Conservation (phyloP, 2,329 filamentous ascomycete genomes). For the Amauroascus verrucosus region DNA sequence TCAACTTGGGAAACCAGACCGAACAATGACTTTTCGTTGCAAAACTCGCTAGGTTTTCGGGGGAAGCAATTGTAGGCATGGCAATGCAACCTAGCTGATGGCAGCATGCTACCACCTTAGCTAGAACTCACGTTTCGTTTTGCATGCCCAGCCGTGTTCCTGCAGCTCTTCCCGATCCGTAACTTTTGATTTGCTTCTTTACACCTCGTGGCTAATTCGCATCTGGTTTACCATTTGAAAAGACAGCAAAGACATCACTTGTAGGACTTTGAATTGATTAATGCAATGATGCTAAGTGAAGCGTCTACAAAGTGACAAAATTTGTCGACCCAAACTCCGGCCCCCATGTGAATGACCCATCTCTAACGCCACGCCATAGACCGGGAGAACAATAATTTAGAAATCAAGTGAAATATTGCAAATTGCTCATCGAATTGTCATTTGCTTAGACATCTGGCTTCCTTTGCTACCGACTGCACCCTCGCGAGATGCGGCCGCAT, state of each 20-base stretch:
- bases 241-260: neutral
- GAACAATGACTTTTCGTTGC: neutral
- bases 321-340: neutral
- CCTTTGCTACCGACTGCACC: slow-evolving; percentile 64
- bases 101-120: no score
- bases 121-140: no score
- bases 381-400: no score
- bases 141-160: neutral
- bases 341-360: no score
- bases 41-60: no score
- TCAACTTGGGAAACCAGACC: no score
- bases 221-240: neutral
- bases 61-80: no score
- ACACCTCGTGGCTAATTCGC: neutral
- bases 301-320: neutral
- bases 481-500: slow-evolving; percentile 51
- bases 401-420: neutral
- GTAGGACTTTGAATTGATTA: neutral
- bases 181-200: neutral
- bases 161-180: neutral
- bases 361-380: neutral
- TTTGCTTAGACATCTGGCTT: slow-evolving; percentile 78
- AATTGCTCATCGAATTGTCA: slow-evolving; percentile 67
- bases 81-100: no score
- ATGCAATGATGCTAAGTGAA: neutral